phyloP scores from a whole-genome alignment of 164 flowering plant species.

The Stephania cephalantha region DNA sequence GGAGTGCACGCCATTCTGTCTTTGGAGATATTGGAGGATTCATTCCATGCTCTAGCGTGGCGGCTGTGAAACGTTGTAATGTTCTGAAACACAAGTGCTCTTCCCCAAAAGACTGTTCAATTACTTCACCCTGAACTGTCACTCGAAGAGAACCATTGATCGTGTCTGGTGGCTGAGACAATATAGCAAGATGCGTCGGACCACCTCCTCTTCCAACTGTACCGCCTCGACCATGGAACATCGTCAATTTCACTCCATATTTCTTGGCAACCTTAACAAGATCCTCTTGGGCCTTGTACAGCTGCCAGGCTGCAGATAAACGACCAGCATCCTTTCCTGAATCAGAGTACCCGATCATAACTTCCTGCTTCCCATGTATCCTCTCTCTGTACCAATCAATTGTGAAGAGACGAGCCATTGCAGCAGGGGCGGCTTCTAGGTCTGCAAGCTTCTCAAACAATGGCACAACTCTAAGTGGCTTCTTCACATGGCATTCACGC shows the following conservation, averaged over 20 bases:
- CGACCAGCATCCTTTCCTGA: constrained; percentile 99
- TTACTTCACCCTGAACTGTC: constrained; percentile 97
- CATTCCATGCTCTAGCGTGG: constrained; percentile 99
- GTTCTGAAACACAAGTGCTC: constrained; percentile 96
- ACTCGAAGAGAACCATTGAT: constrained; percentile 96
- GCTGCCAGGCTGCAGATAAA: constrained; percentile 90
- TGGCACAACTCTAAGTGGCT: constrained; percentile 90
- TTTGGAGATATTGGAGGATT: constrained; percentile 82
- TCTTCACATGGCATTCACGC: constrained; percentile 84
- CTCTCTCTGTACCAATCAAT: constrained; percentile 85
- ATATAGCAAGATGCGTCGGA: constrained; percentile 97
- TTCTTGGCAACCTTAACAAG: constrained; percentile 85
- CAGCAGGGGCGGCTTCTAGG: constrained; percentile 95
- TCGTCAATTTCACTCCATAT: constrained; percentile 85
- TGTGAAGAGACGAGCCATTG: constrained; percentile 82
- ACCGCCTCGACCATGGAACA: constrained; percentile 99
- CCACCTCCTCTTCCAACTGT: constrained; percentile 99
- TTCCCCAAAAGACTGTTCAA: constrained; percentile 98
- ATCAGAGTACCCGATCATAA: constrained; percentile 98
- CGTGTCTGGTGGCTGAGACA: constrained; percentile 98
- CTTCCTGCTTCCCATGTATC: constrained; percentile 96
- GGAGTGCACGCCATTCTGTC: constrained; percentile 90
- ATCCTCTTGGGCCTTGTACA: constrained; percentile 96
- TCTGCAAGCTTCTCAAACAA: constrained; percentile 95
- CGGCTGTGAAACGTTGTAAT: constrained; percentile 93